phyloP scores from a whole-genome alignment of 1,139 yeast genomes.

The Yamadazyma spencermartinsiae region DNA sequence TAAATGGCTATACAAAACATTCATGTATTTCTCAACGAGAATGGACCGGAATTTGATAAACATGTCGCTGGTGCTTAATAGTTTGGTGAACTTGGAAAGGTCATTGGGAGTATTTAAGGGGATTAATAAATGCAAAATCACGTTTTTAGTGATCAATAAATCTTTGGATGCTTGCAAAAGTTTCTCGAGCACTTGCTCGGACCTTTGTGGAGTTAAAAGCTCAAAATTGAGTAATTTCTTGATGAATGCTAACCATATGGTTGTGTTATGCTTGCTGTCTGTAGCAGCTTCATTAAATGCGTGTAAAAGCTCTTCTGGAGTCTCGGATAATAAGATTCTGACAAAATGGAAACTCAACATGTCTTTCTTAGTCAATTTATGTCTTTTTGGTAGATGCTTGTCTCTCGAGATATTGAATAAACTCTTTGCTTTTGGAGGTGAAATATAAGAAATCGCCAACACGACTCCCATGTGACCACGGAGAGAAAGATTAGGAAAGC shows the following conservation, averaged over 20 bases:
- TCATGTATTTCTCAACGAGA: constrained; percentile 32
- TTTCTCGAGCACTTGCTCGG: constrained; percentile 28
- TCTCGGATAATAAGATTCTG: constrained; percentile 25
- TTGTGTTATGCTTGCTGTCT: constrained; percentile 25
- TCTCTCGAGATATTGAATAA: constrained; percentile 31
- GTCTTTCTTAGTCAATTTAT: constrained; percentile 16
- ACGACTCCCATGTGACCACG: constrained; percentile 42
- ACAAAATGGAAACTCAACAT: constrained; percentile 26
- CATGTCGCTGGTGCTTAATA: constrained; percentile 5
- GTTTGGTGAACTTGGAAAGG: constrained; percentile 21
- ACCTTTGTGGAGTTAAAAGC: constrained; percentile 30
- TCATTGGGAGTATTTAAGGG: constrained; percentile 25
- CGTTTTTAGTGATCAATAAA: constrained; percentile 32
- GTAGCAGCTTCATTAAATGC: constrained; percentile 31
- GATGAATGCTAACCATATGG: constrained; percentile 39
- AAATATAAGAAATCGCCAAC: constrained; percentile 28
- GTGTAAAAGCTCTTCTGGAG: constrained; percentile 35
- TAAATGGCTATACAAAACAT: constrained; percentile 19
- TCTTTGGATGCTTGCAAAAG: constrained; percentile 23
- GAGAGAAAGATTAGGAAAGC: constrained; percentile 19
- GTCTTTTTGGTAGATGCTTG: constrained; percentile 16
- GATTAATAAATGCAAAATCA: constrained; percentile 27
- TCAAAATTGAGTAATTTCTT: constrained; percentile 35
- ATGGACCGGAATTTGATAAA: constrained; percentile 13
- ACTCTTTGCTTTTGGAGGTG: constrained; percentile 25